Conservation (phyloP, 306 rosid genomes). For the Vigna angularis region DNA sequence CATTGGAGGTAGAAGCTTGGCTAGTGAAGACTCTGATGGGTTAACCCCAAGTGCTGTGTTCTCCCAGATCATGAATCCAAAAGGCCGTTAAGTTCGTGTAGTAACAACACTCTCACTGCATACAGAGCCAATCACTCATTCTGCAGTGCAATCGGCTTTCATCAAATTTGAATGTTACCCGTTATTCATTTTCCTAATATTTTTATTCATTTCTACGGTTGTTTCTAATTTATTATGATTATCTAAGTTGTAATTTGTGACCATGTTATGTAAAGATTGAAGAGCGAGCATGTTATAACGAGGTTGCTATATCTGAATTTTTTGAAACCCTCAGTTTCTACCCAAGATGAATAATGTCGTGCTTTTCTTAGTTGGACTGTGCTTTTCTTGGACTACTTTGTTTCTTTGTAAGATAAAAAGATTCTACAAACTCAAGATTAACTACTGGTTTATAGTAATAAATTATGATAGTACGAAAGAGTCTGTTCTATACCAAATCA, state of each 20-base stretch:
- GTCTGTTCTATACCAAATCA: background rate
- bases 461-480: background rate
- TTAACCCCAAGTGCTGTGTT: slow-evolving; percentile 97
- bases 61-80: slow-evolving; percentile 99
- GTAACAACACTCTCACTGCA: slow-evolving; percentile 26
- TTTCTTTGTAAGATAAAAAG: slow-evolving; percentile 7
- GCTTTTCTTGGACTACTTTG: background rate
- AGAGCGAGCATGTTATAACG: too few relatives aligned
- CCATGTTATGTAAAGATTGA: slow-evolving; percentile 32
- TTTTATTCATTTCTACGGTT: slow-evolving; percentile 39
- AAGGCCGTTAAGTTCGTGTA: slow-evolving; percentile 77
- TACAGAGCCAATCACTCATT: slow-evolving; percentile 28
- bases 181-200: slow-evolving; percentile 44
- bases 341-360: background rate
- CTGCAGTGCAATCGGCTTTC: slow-evolving; percentile 27
- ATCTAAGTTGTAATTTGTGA: slow-evolving; percentile 58
- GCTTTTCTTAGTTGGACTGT: background rate
- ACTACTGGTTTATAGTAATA: background rate
- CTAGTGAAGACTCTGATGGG: slow-evolving; percentile 96
- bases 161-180: slow-evolving; percentile 43
- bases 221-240: slow-evolving; percentile 46
- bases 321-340: background rate
- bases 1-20: slow-evolving; percentile 96
- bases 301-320: slow-evolving; percentile 1
- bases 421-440: slow-evolving; percentile 18